phyloP scores from a whole-genome alignment of 139 green algal genomes.

The Coccomyxa sp. region DNA sequence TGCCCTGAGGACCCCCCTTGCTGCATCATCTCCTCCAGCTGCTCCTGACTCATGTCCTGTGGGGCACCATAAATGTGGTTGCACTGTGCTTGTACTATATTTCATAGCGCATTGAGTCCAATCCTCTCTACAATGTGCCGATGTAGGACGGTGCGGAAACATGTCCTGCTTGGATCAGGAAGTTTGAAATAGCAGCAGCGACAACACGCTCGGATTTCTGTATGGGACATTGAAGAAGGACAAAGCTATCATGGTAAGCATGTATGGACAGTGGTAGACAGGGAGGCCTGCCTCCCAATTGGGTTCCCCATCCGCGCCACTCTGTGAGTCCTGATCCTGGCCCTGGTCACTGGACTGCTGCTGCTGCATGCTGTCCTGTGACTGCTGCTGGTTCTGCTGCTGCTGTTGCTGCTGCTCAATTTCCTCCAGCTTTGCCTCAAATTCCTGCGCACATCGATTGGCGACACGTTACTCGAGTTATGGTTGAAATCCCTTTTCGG shows the following conservation, averaged over 20 bases:
- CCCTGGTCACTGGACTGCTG: slow-evolving; percentile 8
- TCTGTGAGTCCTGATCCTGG: slow-evolving; percentile 12
- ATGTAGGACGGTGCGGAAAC: too few species aligned
- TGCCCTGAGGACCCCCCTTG: slow-evolving; percentile 16
- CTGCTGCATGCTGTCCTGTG: slow-evolving; percentile 19
- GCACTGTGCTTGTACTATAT: too few species aligned
- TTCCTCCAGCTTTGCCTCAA: slow-evolving; percentile 62
- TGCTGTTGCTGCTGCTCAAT: slow-evolving; percentile 32
- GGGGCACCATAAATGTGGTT: background rate
- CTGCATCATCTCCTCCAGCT: slow-evolving; percentile 27
- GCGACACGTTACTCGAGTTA: too few species aligned
- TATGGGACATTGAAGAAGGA: background rate
- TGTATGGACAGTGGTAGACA: background rate
- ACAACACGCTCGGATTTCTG: too few species aligned
- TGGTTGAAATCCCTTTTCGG: too few species aligned
- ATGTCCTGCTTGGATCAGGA: too few species aligned
- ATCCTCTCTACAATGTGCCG: too few species aligned
- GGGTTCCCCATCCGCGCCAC: background rate
- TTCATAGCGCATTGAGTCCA: too few species aligned
- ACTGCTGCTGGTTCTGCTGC: slow-evolving; percentile 12
- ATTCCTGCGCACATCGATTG: slow-evolving; percentile 40
- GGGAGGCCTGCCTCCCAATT: background rate
- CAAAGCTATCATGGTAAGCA: background rate
- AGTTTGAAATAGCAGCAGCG: too few species aligned
- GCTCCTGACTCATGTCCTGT: slow-evolving; percentile 25